Conservation (phyloP, 129 eudicot species). For the Daucus carota region DNA sequence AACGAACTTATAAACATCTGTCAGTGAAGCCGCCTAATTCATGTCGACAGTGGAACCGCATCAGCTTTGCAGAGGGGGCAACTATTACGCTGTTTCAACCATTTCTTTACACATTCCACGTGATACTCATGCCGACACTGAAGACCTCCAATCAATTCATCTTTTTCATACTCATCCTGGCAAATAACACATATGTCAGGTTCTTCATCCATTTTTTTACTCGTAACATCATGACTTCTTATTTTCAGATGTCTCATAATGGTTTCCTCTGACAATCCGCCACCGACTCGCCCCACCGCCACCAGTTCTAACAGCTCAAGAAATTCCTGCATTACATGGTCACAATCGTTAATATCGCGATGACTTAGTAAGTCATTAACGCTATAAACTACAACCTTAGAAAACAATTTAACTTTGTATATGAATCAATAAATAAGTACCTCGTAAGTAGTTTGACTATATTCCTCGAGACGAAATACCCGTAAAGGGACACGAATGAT, state of each 20-base stretch:
- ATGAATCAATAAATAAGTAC: too few species aligned
- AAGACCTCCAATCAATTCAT: slow-evolving; percentile 9
- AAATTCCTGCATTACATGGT: not conserved
- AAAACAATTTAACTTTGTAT: too few species aligned
- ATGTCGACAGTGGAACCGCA: not conserved
- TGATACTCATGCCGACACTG: slow-evolving; percentile 19
- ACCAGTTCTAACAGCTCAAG: not conserved
- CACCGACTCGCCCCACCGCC: not conserved
- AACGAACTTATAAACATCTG: not conserved
- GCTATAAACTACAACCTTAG: not conserved
- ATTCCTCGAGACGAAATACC: too few species aligned
- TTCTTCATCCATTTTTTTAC: not conserved
- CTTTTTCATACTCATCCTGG: not conserved
- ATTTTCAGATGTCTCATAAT: not conserved
- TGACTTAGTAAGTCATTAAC: not conserved
- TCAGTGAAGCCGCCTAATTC: too few species aligned
- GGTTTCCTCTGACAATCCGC: not conserved
- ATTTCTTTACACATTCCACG: slow-evolving; percentile 10
- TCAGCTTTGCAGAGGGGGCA: slow-evolving; percentile 19
- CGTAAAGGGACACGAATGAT: too few species aligned
- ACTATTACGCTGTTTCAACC: slow-evolving; percentile 5
- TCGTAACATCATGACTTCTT: not conserved
- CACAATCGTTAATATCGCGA: not conserved
- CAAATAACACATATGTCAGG: not conserved
- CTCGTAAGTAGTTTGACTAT: too few species aligned